Evolutionary conservation across 2,329 filamentous ascomycete genomes (phyloP).

Genomic region (Lachnum nothofagi): DNA sequence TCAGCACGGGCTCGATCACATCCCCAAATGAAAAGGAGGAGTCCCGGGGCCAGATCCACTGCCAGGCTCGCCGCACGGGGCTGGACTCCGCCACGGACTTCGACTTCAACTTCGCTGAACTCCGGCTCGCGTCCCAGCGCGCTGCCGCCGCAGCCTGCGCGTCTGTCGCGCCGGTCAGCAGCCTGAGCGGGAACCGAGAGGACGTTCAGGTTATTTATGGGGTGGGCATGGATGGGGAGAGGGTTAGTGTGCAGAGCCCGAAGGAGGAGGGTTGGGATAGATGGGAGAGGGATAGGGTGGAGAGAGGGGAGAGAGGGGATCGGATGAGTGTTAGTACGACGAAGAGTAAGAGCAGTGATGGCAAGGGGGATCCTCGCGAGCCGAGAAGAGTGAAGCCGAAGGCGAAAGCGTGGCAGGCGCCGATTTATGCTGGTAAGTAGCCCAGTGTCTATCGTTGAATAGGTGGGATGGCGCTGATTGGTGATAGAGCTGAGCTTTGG

Average conservation of each 20-base stretch:
- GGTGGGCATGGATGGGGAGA: conserved; percentile 12
- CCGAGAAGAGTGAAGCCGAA: conserved; percentile 32
- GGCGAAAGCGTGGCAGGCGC: conserved; percentile 39
- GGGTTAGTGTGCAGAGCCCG: conserved; percentile 7
- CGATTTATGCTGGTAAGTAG: conserved; percentile 36
- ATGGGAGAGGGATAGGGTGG: too few species aligned
- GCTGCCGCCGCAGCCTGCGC: conserved; percentile 31
- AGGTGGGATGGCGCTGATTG: neutral
- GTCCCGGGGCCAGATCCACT: conserved; percentile 23
- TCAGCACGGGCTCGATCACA: conserved; percentile 11
- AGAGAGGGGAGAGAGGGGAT: conserved; percentile 17
- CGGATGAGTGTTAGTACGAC: conserved; percentile 22
- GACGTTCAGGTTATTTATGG: conserved; percentile 20
- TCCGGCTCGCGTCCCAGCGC: conserved; percentile 28
- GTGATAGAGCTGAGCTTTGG: conserved; percentile 7
- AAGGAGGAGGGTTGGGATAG: too few species aligned
- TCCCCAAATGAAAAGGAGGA: neutral
- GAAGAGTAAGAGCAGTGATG: conserved; percentile 30
- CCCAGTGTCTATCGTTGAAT: neutral
- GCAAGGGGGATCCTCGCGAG: conserved; percentile 22
- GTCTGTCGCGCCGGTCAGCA: conserved; percentile 7
- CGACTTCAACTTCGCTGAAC: conserved; percentile 27
- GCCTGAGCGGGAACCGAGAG: conserved; percentile 18
- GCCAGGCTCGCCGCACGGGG: conserved; percentile 14
- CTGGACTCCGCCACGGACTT: conserved; percentile 19